Conservation (phyloP, 1,284 basidiomycete species). For the Malassezia psittaci region DNA sequence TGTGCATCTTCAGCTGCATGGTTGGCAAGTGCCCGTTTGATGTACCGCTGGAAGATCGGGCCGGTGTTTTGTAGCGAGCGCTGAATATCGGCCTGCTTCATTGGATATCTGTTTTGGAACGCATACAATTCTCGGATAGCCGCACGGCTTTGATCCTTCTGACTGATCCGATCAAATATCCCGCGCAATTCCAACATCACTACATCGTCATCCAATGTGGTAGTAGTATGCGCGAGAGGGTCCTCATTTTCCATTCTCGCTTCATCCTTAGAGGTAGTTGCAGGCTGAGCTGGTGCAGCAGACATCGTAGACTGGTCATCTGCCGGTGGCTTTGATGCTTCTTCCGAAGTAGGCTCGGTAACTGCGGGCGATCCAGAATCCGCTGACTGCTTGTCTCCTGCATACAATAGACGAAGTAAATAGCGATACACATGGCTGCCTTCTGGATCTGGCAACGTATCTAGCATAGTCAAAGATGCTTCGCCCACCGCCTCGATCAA, state of each 20-base stretch:
- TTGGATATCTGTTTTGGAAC: slow-evolving; percentile 82
- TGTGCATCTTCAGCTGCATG: slow-evolving; percentile 68
- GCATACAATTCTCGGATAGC: slow-evolving; percentile 92
- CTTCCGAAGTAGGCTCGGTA: slow-evolving; percentile 53
- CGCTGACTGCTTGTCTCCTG: slow-evolving; percentile 15
- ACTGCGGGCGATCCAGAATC: slow-evolving; percentile 54
- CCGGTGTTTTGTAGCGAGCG: slow-evolving; percentile 49
- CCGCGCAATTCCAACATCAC: slow-evolving; percentile 62
- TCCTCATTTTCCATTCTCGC: not conserved
- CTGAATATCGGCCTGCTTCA: slow-evolving; percentile 69
- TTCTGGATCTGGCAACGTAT: slow-evolving; percentile 35
- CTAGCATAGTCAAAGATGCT: slow-evolving; percentile 32
- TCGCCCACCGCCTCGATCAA: slow-evolving; percentile 33
- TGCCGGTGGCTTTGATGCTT: too few relatives aligned
- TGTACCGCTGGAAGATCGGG: slow-evolving; percentile 50
- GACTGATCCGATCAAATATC: slow-evolving; percentile 77
- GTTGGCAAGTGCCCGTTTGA: slow-evolving; percentile 49
- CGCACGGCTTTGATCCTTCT: slow-evolving; percentile 68
- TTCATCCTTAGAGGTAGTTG: slow-evolving; percentile 12
- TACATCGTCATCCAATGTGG: slow-evolving; percentile 2
- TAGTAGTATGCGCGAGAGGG: too few relatives aligned
- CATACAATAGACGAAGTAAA: slow-evolving; percentile 36
- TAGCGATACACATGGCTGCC: slow-evolving; percentile 41
- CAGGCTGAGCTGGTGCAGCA: not conserved
- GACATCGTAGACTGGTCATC: too few relatives aligned